Base-by-base conservation (phyloP, 306 rosid species). In the Geum urbanum region DNA sequence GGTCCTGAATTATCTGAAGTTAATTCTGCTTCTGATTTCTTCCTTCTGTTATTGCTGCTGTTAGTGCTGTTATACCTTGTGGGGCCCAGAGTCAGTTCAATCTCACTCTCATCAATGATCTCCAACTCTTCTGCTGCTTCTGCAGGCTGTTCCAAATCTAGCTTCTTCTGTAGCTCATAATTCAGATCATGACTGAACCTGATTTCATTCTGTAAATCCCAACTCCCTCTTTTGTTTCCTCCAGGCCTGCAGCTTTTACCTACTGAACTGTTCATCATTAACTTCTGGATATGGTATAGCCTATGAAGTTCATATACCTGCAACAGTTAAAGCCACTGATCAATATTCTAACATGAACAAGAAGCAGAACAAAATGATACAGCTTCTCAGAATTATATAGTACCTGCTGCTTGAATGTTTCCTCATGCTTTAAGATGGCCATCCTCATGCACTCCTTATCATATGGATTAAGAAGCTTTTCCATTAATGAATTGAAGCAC, bases 271-370 rank as follows among this genome's bases (percentile, higher is more conserved):
- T 84, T 82, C 99, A 89, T 95, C 73, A 95, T 15, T 46, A 83
- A 77, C 86, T 89, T 91, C 81, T 95, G 99, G 59, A 85, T 86
- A 44, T 59, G 83, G 76, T 95, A 95, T 70, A 95, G 74, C 46
- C 96, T 90, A 66, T 95, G 99, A 73, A 95, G 99, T 67, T 95
- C 99, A 41, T 73, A 69, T 40, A 95, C 88, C 99, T 95, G 82
- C 63, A 56, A 19, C 69, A 61, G 72, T 20, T 52, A 48, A 66
- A 47, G 70, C 57, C 48, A 47, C 57, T 14, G 19, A 59, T 60
- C 12, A 60, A 60, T 7, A 52, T 52, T 52, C 19, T 11, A 32
- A 2, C 37, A 32, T 18, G 57, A 52, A 52, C 24, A 52, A 20
- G 60, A 55, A 55, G 10, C 5, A 12, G 6, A 56, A 56, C 4